Evolutionary conservation across 1,139 yeast species (phyloP).

Genomic region (Meyerozyma smithsonii): DNA sequence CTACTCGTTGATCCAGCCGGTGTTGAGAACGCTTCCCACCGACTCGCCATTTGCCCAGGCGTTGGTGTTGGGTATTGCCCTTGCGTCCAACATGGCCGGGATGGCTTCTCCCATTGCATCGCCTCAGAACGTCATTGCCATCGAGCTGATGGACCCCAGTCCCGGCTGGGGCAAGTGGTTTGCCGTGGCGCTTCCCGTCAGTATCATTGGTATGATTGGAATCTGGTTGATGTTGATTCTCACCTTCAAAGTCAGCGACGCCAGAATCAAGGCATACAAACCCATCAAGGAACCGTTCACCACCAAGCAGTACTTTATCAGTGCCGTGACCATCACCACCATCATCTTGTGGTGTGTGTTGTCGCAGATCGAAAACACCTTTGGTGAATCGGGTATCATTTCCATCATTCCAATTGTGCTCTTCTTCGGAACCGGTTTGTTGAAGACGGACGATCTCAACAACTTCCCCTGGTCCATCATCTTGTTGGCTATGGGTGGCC

Average conservation of each 20-base stretch:
- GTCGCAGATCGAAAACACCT: slow-evolving; percentile 53
- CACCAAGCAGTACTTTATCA: slow-evolving; percentile 65
- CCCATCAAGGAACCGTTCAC: slow-evolving; percentile 72
- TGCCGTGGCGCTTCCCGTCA: slow-evolving; percentile 76
- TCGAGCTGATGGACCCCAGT: slow-evolving; percentile 80
- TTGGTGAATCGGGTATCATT: slow-evolving; percentile 89
- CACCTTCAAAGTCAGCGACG: slow-evolving; percentile 55
- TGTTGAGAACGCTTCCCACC: slow-evolving; percentile 75
- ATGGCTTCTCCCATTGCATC: slow-evolving; percentile 96
- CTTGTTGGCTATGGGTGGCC: slow-evolving; percentile 93
- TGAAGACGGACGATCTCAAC: slow-evolving; percentile 83
- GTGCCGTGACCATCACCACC: slow-evolving; percentile 61
- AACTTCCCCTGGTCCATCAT: slow-evolving; percentile 94
- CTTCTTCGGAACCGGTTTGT: slow-evolving; percentile 82
- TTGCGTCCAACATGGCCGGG: slow-evolving; percentile 91
- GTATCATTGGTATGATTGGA: slow-evolving; percentile 53
- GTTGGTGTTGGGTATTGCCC: slow-evolving; percentile 80
- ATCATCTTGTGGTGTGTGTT: slow-evolving; percentile 85
- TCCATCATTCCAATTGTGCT: slow-evolving; percentile 80
- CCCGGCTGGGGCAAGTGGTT: slow-evolving; percentile 98
- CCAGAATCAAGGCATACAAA: slow-evolving; percentile 48
- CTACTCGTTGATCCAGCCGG: slow-evolving; percentile 84
- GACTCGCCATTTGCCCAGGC: slow-evolving; percentile 78
- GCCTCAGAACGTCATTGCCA: slow-evolving; percentile 89
- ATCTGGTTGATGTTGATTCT: slow-evolving; percentile 70